phyloP scores from a whole-genome alignment of 371 early-diverging fungal species.

The Blakeslea trispora region DNA sequence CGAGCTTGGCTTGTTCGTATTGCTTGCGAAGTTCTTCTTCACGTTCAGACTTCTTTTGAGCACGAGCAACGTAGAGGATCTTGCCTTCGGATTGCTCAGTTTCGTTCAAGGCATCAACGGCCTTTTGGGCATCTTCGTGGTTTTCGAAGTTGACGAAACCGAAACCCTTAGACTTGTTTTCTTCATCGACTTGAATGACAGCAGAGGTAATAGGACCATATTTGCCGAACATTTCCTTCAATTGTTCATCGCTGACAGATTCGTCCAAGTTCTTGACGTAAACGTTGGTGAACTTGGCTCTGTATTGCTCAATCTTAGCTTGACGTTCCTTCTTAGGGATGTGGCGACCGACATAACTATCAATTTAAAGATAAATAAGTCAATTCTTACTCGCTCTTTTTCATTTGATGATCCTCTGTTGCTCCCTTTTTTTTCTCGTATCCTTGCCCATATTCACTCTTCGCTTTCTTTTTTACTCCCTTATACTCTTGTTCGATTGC shows the following conservation, averaged over 20 bases:
- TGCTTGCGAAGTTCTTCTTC: constrained; percentile 94
- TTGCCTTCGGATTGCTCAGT: constrained; percentile 84
- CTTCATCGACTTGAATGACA: constrained; percentile 73
- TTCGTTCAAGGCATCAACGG: constrained; percentile 95
- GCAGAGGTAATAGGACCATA: constrained; percentile 91
- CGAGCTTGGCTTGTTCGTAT: constrained; percentile 92
- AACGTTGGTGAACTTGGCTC: constrained; percentile 95
- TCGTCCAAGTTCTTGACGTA: constrained; percentile 98
- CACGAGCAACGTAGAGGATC: constrained; percentile 95
- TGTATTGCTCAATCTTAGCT: constrained; percentile 90
- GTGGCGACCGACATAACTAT: constrained; percentile 85
- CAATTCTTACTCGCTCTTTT: no score
- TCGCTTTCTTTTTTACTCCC: constrained; percentile 5
- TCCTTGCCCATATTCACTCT: background rate
- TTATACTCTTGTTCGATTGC: constrained; percentile 4
- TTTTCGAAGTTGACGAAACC: constrained; percentile 97
- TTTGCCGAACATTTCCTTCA: constrained; percentile 80
- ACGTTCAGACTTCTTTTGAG: constrained; percentile 98
- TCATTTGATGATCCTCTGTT: no score
- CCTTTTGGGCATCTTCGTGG: constrained; percentile 90
- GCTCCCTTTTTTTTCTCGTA: background rate
- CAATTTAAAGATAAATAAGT: background rate
- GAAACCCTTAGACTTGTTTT: constrained; percentile 89
- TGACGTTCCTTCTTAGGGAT: constrained; percentile 92
- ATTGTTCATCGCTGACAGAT: constrained; percentile 80